Evolutionary conservation across 2,329 filamentous ascomycete species (phyloP), one percentile per base, ranked within the genome.

Genomic region (Penicillium freii): DNA sequence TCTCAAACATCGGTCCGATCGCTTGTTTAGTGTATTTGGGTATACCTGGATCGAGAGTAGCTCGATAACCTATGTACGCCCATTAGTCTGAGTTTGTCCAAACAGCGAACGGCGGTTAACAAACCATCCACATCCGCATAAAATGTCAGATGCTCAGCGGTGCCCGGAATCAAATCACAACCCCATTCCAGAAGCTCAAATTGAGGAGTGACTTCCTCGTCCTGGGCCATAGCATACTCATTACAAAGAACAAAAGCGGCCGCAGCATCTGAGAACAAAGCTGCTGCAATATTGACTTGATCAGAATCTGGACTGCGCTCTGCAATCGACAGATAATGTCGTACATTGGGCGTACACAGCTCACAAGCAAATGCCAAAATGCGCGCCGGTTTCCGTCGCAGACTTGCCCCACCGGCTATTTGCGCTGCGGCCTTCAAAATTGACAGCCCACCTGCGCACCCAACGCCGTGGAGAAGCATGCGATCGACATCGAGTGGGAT

Each of bases 361-460:
- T 73, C 71, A 56, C 71, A 73, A 3, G 87, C 85, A 33, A 89
- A 75, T 4, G 87, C 86, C 39, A 91, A 71, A 5, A 90, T 78
- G 31, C 86, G 80, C 2, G 87, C 88, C 2, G 83, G 82, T 59
- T 79, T 80, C 2, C 82, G 76, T 49, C 85, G 77, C 59, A 83
- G 83, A 15, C 81, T 80, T 57, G 86, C 82, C 1, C 87, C 87
- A 13, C 88, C 74, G 2, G 86, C 87, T 21, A 90, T 75, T 64
- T 88, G 87, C 1, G 86, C 86, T 0, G 84, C 87, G 0, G 86
- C 88, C 45, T 86, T 76, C 55, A 89, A 72, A 6, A 80, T 78
- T 1, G 85, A 84, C 9, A 89, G 72, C 0, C 87, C 87, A 33
- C 86, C 87, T 36, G 82, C 82, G 68, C 87, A 89, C 13, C 86